Conservation (phyloP, 177 flowering plant genomes). For the Vitis hybrid region DNA sequence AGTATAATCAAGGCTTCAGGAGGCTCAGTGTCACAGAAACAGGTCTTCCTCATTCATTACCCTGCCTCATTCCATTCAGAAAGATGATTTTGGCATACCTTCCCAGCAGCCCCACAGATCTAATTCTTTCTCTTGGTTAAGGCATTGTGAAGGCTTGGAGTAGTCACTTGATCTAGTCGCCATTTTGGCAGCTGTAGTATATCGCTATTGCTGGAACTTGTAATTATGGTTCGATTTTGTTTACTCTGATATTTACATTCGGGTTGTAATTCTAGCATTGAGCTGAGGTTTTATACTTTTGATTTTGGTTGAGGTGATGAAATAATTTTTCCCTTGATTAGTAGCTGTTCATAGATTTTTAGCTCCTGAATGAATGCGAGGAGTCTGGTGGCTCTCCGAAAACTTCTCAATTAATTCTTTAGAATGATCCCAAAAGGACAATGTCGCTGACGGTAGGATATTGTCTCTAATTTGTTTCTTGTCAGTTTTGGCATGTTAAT, state of each 20-base stretch:
- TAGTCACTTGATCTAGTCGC: neutral
- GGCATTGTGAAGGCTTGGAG: neutral
- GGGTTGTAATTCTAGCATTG: neutral
- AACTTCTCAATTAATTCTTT: too few relatives aligned
- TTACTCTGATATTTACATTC: neutral
- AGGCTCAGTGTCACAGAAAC: neutral
- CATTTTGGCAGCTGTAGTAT: neutral
- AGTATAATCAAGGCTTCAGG: neutral
- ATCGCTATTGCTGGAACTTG: neutral
- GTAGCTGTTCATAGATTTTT: too few relatives aligned
- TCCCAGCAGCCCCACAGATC: neutral
- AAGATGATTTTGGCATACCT: conserved; percentile 4
- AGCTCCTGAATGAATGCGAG: too few relatives aligned
- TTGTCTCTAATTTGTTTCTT: too few relatives aligned
- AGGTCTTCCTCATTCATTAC: neutral
- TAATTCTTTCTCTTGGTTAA: neutral
- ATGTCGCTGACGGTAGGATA: too few relatives aligned
- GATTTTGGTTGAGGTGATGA: too few relatives aligned
- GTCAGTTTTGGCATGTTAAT: neutral
- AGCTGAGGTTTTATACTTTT: too few relatives aligned
- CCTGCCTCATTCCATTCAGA: neutral
- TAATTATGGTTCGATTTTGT: conserved; percentile 14
- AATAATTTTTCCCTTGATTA: too few relatives aligned
- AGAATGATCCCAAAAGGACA: too few relatives aligned
- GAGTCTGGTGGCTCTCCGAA: too few relatives aligned